A percentile compares a stretch with the other conserved stretches of the same genome.
phyloP scores from a whole-genome alignment of 192 early-diverging fungal genomes.

The Coemansia sp. region DNA sequence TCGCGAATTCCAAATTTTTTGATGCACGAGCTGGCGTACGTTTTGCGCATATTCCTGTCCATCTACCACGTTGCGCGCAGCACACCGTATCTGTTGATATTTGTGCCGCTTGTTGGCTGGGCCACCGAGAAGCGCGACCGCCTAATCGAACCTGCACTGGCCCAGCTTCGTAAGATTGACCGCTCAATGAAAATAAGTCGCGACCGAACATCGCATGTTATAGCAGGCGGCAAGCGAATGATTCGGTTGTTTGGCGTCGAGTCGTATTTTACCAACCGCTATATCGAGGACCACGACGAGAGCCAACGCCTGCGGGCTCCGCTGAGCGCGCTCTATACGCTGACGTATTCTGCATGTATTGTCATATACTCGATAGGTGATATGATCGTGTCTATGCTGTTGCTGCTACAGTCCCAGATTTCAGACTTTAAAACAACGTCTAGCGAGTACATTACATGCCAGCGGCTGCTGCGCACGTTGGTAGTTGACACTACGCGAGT shows the following conservation, averaged over 20 bases:
- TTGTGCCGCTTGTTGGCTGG: conserved; percentile 22
- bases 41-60: conserved; percentile 10
- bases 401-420: conserved; percentile 29
- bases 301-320: conserved; percentile 59
- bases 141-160: conserved; percentile 5
- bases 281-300: conserved; percentile 60
- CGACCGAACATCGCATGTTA: conserved; percentile 14
- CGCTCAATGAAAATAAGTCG: neutral
- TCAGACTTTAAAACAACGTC: conserved; percentile 13
- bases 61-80: conserved; percentile 20
- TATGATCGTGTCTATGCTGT: conserved; percentile 11
- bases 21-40: conserved; percentile 9
- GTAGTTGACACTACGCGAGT: conserved; percentile 7
- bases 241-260: conserved; percentile 68
- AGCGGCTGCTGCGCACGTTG: conserved; percentile 5
- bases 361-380: conserved; percentile 51
- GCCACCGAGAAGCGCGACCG: neutral
- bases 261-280: conserved; percentile 57
- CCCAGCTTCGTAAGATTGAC: neutral
- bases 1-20: conserved; percentile 15
- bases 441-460: conserved; percentile 18
- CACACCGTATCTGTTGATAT: conserved; percentile 25
- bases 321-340: conserved; percentile 60
- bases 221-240: conserved; percentile 61
- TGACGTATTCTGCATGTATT: conserved; percentile 55